phyloP scores from a whole-genome alignment of 352 stramenopile species.

The Phytopythium boreale region DNA sequence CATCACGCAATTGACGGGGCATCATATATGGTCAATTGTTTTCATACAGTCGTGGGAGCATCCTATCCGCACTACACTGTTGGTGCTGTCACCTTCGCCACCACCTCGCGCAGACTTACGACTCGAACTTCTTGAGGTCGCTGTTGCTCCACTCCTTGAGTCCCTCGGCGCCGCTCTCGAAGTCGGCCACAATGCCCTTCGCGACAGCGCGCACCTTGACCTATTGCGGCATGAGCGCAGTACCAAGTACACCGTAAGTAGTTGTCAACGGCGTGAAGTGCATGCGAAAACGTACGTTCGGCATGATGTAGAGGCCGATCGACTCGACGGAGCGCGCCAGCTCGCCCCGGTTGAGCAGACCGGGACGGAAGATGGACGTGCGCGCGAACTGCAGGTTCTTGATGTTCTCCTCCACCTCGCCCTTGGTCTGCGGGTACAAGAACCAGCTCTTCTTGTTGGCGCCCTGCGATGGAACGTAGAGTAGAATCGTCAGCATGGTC shows the following conservation, averaged over 20 bases:
- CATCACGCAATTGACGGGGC: neutral
- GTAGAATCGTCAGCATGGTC: neutral
- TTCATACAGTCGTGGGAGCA: too few species aligned
- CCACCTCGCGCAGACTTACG: neutral
- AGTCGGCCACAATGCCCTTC: conserved; percentile 69
- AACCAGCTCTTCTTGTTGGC: conserved; percentile 73
- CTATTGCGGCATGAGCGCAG: conserved; percentile 19
- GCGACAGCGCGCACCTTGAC: conserved; percentile 48
- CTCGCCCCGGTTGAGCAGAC: conserved; percentile 55
- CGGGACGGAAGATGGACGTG: conserved; percentile 60
- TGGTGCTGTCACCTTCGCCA: too few species aligned
- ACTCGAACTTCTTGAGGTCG: conserved; percentile 55
- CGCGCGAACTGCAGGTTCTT: conserved; percentile 42
- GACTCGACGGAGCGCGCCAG: conserved; percentile 52
- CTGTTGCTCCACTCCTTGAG: conserved; percentile 47
- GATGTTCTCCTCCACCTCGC: conserved; percentile 58
- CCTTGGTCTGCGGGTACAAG: conserved; percentile 71
- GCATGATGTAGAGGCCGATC: conserved; percentile 43
- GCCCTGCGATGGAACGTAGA: conserved; percentile 26
- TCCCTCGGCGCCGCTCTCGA: conserved; percentile 40
- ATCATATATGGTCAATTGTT: too few species aligned
- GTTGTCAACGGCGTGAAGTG: neutral
- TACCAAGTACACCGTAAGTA: too few species aligned
- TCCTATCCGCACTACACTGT: too few species aligned
- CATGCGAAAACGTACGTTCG: conserved; percentile 32